Conservation (phyloP, 1,284 basidiomycete genomes). For the Afroboletus lepidellus region DNA sequence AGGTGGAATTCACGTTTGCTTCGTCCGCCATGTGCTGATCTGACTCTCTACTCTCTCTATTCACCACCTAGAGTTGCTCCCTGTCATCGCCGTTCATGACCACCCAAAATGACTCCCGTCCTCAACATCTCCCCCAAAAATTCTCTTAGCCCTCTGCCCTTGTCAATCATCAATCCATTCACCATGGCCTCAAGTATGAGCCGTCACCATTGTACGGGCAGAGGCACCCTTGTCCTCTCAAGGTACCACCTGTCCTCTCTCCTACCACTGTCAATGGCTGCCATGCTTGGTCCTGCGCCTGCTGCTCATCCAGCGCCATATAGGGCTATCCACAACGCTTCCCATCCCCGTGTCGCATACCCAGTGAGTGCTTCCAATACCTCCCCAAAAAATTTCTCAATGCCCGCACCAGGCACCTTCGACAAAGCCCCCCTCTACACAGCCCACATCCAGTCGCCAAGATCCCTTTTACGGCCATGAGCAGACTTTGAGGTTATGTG, state of each 20-base stretch:
- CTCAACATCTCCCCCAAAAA: no score
- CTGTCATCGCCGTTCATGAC: no score
- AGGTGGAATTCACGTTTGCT: no score
- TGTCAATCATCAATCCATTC: no score
- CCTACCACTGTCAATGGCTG: constrained; percentile 27
- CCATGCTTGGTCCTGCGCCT: constrained; percentile 31
- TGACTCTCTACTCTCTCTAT: no score
- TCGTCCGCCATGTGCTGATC: no score
- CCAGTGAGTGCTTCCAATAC: constrained; percentile 15
- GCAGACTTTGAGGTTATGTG: constrained; percentile 59
- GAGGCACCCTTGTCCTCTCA: no score
- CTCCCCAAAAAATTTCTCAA: neutral
- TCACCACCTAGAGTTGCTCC: no score
- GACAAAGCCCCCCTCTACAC: constrained; percentile 31
- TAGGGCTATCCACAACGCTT: constrained; percentile 25
- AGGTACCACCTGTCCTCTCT: constrained; percentile 12
- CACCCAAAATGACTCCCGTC: no score
- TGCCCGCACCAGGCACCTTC: constrained; percentile 22
- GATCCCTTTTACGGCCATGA: constrained; percentile 86
- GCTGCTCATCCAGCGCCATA: constrained; percentile 31
- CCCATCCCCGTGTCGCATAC: constrained; percentile 28
- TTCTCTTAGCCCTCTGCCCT: no score
- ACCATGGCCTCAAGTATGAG: no score
- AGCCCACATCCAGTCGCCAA: constrained; percentile 23
- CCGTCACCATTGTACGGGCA: no score